phyloP scores from a whole-genome alignment of 345 rosid species.

The Trapa bicornis region DNA sequence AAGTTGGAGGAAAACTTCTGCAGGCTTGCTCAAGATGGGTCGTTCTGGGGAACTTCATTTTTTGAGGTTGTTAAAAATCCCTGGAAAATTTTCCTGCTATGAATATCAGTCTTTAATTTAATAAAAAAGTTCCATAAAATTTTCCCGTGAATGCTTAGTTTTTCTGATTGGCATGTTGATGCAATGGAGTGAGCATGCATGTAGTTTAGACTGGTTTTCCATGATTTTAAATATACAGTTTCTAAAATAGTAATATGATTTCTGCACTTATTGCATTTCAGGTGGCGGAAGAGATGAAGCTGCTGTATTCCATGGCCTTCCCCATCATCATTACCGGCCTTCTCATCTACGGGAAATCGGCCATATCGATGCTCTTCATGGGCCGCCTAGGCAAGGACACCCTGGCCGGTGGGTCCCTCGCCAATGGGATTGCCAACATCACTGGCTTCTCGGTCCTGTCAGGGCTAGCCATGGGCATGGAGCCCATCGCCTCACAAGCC shows the following conservation, averaged over 20 bases:
- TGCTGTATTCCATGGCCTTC: constrained; percentile 30
- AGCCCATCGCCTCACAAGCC: constrained; percentile 50
- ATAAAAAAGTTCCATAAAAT: neutral
- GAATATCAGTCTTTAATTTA: neutral
- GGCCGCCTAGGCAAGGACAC: constrained; percentile 42
- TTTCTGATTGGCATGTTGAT: neutral
- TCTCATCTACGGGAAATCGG: constrained; percentile 34
- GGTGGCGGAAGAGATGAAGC: constrained; percentile 39
- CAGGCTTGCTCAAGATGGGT: neutral
- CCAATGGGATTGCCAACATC: constrained; percentile 42
- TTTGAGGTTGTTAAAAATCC: neutral
- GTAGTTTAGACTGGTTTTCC: no score
- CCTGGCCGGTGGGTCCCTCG: constrained; percentile 43
- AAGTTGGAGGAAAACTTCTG: neutral
- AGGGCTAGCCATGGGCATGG: constrained; percentile 49
- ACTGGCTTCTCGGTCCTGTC: constrained; percentile 40
- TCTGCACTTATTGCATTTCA: constrained; percentile 3
- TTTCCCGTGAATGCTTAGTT: neutral
- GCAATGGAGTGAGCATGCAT: neutral
- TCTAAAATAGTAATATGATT: no score
- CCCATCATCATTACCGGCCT: constrained; percentile 46
- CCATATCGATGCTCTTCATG: constrained; percentile 35
- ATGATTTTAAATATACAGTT: no score
- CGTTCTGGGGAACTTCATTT: neutral
- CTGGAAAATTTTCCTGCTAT: neutral